Conservation (phyloP, 2,329 filamentous ascomycete genomes). For the Alternaria gansuensis region DNA sequence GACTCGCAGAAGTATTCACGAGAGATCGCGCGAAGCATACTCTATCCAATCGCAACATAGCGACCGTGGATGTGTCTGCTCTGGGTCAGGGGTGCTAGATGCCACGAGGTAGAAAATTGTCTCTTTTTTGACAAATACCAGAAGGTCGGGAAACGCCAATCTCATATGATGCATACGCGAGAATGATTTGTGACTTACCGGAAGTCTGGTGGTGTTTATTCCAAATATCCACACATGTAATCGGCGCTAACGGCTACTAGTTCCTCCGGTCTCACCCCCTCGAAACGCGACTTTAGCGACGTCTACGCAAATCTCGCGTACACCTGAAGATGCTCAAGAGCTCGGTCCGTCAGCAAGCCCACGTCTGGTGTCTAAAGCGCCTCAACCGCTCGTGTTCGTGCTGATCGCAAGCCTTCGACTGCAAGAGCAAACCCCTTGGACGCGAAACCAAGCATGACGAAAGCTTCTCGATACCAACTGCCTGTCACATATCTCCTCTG, state of each 20-base stretch:
- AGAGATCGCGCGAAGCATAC: slow-evolving; percentile 7
- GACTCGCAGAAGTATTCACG: neutral
- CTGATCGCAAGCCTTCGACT: slow-evolving; percentile 1
- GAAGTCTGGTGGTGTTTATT: slow-evolving; percentile 38
- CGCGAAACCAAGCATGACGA: neutral
- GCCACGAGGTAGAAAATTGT: slow-evolving; percentile 10
- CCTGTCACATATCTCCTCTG: neutral
- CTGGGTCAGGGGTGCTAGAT: slow-evolving; percentile 10
- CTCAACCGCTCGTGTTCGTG: neutral
- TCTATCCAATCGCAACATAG: slow-evolving; percentile 23
- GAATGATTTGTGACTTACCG: slow-evolving; percentile 15
- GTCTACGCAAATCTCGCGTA: slow-evolving; percentile 21
- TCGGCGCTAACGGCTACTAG: slow-evolving; percentile 31
- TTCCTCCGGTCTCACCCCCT: slow-evolving; percentile 19
- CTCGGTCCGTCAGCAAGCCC: slow-evolving; percentile 11
- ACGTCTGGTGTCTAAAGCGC: neutral
- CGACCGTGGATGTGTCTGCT: neutral
- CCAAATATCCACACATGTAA: slow-evolving; percentile 36
- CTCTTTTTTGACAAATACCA: slow-evolving; percentile 34
- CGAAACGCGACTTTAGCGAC: slow-evolving; percentile 25
- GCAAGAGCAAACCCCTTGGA: neutral
- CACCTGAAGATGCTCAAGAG: slow-evolving; percentile 13
- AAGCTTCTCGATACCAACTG: neutral
- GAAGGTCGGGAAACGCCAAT: slow-evolving; percentile 6
- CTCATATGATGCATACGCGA: slow-evolving; percentile 8